phyloP scores from a whole-genome alignment of 2,329 filamentous ascomycete species.

The Periconia macrospinosa region DNA sequence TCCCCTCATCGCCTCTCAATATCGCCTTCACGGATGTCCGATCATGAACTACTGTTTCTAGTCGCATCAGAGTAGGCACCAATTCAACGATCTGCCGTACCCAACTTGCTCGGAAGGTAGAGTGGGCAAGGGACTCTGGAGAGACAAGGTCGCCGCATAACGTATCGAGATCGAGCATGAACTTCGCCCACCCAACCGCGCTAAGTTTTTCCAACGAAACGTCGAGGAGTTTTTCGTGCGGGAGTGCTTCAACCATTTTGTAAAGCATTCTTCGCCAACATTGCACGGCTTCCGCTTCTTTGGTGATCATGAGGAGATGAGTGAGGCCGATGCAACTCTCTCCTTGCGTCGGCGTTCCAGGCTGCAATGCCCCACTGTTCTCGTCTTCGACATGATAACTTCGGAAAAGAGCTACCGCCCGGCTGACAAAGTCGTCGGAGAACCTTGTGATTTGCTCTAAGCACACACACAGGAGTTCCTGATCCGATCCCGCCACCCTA shows the following conservation, averaged over 20 bases:
- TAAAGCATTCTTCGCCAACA: slow-evolving; percentile 29
- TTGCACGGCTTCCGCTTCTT: slow-evolving; percentile 5
- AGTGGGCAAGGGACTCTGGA: slow-evolving; percentile 8
- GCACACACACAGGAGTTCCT: slow-evolving; percentile 16
- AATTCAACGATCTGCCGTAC: slow-evolving; percentile 7
- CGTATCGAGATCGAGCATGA: slow-evolving; percentile 19
- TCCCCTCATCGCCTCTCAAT: slow-evolving; percentile 12
- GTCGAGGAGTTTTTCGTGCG: slow-evolving; percentile 9
- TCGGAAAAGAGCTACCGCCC: neutral
- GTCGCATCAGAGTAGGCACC: slow-evolving; percentile 17
- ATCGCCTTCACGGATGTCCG: slow-evolving; percentile 17
- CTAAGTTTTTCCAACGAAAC: slow-evolving; percentile 20
- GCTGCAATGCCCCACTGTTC: neutral
- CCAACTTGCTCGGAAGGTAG: slow-evolving; percentile 13
- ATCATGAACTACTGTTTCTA: slow-evolving; percentile 17
- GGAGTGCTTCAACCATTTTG: slow-evolving; percentile 9
- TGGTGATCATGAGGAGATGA: slow-evolving; percentile 13
- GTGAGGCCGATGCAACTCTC: slow-evolving; percentile 19
- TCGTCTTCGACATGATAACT: neutral
- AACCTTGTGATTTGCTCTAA: slow-evolving; percentile 19
- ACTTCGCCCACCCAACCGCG: slow-evolving; percentile 22
- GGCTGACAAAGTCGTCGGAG: slow-evolving; percentile 11
- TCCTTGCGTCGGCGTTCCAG: slow-evolving; percentile 1
- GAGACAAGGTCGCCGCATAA: slow-evolving; percentile 18
- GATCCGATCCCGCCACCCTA: slow-evolving; percentile 4